Evolutionary conservation across 2,329 filamentous ascomycete species (phyloP), one percentile per base, ranked within the genome.

Genomic region (Pseudopithomyces chartarum): DNA sequence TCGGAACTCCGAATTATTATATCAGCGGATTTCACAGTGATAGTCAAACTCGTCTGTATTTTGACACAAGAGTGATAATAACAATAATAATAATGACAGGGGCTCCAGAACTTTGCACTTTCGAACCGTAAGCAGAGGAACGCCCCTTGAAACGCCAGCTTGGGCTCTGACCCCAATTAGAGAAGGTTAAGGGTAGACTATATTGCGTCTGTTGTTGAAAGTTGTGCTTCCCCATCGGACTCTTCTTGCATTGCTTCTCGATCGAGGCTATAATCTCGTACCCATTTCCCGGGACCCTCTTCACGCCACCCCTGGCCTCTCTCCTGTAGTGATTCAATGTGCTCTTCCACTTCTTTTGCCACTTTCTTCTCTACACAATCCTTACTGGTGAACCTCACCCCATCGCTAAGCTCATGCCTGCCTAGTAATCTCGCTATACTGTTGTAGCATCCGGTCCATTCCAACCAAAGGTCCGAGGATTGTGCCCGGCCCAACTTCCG

Each of bases 401-500:
- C 68, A 22, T 69, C 64, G 2, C 44, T 42, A 23, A 69, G 66
- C 10, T 67, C 64, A 26, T 63, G 66, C 0, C 57, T 55, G 1
- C 61, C 66, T 1, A 74, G 50, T 13, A 69, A 69, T 13, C 56
- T 58, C 1, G 62, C 60, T 39, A 74, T 57, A 3, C 49, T 58
- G n/a, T 62, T 68, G 48, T 75, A 75, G 22, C 64, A 66, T 49
- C 68, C 65, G 1, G 65, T 69, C 71, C 71, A 74, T 52, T 76
- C 74, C 2, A 68, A 56, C 74, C 74, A 77, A 44, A 79, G 73
- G 54, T 81, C 78, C 15, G 62, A 65, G 1, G 77, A 64, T 51
- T 81, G 75, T 0, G 78, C 79, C 56, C 75, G 75, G 2, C 78
- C 76, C 26, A 80, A 67, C 20, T 74, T 63, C 1, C 67, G 64